A percentile compares a stretch with the other conserved stretches of the same genome.
Conservation (phyloP, 1,139 yeast species). For the Suhomyces taliae region DNA sequence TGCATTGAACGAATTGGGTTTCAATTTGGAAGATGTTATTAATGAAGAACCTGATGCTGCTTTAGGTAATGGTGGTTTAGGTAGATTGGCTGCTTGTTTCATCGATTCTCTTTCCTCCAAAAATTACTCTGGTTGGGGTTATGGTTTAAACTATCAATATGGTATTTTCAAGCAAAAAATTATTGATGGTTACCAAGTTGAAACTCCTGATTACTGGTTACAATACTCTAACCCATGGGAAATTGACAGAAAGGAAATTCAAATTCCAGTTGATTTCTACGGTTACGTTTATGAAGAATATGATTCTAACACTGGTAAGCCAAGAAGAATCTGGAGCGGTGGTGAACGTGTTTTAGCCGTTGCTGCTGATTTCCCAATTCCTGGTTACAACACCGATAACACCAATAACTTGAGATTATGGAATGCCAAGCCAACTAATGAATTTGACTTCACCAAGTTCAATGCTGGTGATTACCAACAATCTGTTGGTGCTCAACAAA, state of each 20-base stretch:
- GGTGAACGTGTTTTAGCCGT: conserved; percentile 88
- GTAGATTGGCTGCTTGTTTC: conserved; percentile 93
- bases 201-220: conserved; percentile 93
- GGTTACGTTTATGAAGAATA: conserved; percentile 71
- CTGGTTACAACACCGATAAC: conserved; percentile 81
- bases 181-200: conserved; percentile 90
- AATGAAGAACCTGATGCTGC: conserved; percentile 93
- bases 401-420: conserved; percentile 90
- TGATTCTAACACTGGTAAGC: conserved; percentile 51
- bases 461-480: conserved; percentile 89
- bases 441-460: conserved; percentile 89
- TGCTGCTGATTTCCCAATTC: conserved; percentile 93
- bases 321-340: conserved; percentile 74
- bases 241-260: conserved; percentile 81
- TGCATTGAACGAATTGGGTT: conserved; percentile 76
- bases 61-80: conserved; percentile 93
- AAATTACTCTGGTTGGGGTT: conserved; percentile 95
- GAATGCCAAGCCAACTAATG: conserved; percentile 88
- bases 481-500: conserved; percentile 81
- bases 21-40: conserved; percentile 81
- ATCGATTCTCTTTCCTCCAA: conserved; percentile 86
- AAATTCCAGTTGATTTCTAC: conserved; percentile 89
- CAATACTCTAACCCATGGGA: conserved; percentile 92
- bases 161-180: conserved; percentile 92
- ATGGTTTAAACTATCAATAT: conserved; percentile 88